Evolutionary conservation across 139 green algal species (phyloP).

Genomic region (Micractinium sp.): DNA sequence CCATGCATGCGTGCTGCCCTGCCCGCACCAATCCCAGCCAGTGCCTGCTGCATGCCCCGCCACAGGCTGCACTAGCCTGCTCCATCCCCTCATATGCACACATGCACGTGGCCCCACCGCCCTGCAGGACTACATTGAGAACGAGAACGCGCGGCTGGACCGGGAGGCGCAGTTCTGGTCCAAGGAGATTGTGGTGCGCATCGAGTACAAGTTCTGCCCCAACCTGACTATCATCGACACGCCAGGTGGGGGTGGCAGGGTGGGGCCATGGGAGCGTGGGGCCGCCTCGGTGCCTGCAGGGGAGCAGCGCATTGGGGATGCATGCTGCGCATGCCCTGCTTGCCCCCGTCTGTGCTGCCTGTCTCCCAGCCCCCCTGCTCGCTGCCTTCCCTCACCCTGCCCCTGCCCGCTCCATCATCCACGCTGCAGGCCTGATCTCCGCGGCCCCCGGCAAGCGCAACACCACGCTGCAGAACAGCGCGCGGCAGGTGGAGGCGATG

Average conservation of each 20-base stretch:
- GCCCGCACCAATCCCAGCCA: neutral
- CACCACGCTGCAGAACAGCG: slow-evolving; percentile 65
- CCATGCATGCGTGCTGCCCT: neutral
- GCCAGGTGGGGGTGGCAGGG: slow-evolving; percentile 67
- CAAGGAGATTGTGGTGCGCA: slow-evolving; percentile 95
- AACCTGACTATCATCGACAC: slow-evolving; percentile 99
- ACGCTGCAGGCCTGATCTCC: slow-evolving; percentile 83
- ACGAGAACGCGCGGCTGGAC: slow-evolving; percentile 89
- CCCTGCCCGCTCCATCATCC: neutral
- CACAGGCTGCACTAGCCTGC: neutral
- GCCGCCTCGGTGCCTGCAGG: neutral
- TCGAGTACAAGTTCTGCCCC: slow-evolving; percentile 96
- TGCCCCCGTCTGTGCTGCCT: neutral
- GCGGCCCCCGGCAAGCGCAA: slow-evolving; percentile 89
- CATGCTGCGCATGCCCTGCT: neutral
- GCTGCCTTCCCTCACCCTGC: neutral
- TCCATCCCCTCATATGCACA: neutral
- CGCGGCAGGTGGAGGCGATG: slow-evolving; percentile 86
- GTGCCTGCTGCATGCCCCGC: neutral
- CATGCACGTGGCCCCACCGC: neutral
- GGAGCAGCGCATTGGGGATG: neutral
- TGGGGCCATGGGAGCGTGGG: neutral
- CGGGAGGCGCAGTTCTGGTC: slow-evolving; percentile 87
- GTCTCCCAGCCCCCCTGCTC: neutral
- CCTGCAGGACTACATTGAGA: slow-evolving; percentile 90